Percentiles rank a stretch among this genome's conserved stretches.
phyloP scores from a whole-genome alignment of 2,329 filamentous ascomycete genomes.

The Fusarium sp. region DNA sequence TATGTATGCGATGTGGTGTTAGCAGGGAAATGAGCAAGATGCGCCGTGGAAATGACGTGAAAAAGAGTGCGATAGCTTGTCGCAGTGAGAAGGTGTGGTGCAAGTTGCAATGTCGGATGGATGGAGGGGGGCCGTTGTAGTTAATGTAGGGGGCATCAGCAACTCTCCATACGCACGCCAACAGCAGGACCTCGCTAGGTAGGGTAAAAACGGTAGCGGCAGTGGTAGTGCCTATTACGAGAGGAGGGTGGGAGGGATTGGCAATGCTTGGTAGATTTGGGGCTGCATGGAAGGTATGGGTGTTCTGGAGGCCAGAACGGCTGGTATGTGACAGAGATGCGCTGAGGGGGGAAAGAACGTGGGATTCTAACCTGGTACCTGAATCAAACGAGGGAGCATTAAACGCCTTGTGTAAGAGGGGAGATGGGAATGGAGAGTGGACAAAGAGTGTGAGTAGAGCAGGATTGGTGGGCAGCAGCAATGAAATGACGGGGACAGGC shows the following conservation, averaged over 20 bases:
- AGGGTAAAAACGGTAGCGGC: slow-evolving; percentile 35
- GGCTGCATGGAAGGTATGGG: slow-evolving; percentile 28
- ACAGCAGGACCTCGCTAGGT: slow-evolving; percentile 21
- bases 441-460: slow-evolving; percentile 4
- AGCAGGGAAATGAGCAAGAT: slow-evolving; percentile 21
- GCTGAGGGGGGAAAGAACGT: slow-evolving; percentile 25
- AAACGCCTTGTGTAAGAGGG: slow-evolving; percentile 32
- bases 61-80: slow-evolving; percentile 39
- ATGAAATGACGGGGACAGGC: slow-evolving; percentile 26
- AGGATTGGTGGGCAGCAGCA: slow-evolving; percentile 12
- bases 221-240: slow-evolving; percentile 35
- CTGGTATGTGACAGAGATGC: slow-evolving; percentile 37
- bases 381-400: slow-evolving; percentile 31
- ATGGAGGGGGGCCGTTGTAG: slow-evolving; percentile 31
- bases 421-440: slow-evolving; percentile 12
- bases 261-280: slow-evolving; percentile 28
- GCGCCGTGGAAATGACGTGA: slow-evolving; percentile 32
- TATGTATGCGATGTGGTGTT: slow-evolving; percentile 22
- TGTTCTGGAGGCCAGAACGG: slow-evolving; percentile 25
- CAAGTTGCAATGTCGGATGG: slow-evolving; percentile 41
- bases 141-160: slow-evolving; percentile 43
- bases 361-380: slow-evolving; percentile 33
- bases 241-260: slow-evolving; percentile 29
- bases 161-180: slow-evolving; percentile 13
- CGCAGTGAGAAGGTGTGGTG: slow-evolving; percentile 40